These are phyloP conservation scores for Sedum album DNA, from an alignment of 164 flowering plant genomes.

Conservation along the genomic window DNA sequence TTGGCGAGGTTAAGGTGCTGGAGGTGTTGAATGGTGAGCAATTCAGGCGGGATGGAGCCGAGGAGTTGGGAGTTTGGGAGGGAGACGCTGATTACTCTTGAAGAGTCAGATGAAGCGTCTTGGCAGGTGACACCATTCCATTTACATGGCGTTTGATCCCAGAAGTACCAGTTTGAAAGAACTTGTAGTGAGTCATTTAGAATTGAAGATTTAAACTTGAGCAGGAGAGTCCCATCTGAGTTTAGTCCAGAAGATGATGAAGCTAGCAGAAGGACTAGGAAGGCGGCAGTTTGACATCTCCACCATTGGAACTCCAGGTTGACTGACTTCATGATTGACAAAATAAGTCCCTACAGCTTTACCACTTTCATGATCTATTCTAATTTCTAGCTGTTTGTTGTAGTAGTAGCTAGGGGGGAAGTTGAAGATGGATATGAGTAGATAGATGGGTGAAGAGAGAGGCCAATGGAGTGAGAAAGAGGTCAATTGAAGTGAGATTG, in stretches of 20 bases:
- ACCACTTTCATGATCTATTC: neutral
- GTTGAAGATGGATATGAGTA: conserved; percentile 14
- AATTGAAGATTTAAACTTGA: conserved; percentile 65
- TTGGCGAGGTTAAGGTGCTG: conserved; percentile 61
- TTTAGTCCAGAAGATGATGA: conserved; percentile 31
- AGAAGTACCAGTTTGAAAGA: conserved; percentile 50
- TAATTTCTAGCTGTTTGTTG: neutral
- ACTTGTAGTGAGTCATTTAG: conserved; percentile 51
- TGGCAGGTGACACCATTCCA: conserved; percentile 62
- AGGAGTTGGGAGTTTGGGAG: conserved; percentile 57
- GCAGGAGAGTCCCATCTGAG: conserved; percentile 54
- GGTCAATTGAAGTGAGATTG: conserved; percentile 25
- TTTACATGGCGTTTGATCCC: conserved; percentile 60
- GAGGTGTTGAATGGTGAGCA: conserved; percentile 51
- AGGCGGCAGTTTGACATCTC: conserved; percentile 14
- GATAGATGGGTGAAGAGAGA: conserved; percentile 7
- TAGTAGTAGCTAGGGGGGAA: conserved; percentile 6
- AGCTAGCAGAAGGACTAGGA: conserved; percentile 12
- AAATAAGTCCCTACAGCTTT: conserved; percentile 28
- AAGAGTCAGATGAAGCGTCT: neutral
- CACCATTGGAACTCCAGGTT: conserved; percentile 16
- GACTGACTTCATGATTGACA: conserved; percentile 26
- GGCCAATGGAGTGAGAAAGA: conserved; percentile 9
- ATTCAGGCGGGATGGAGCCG: conserved; percentile 52
- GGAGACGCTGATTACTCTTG: conserved; percentile 42